phyloP scores from a whole-genome alignment of 306 rosid species.

The Myrica gale region DNA sequence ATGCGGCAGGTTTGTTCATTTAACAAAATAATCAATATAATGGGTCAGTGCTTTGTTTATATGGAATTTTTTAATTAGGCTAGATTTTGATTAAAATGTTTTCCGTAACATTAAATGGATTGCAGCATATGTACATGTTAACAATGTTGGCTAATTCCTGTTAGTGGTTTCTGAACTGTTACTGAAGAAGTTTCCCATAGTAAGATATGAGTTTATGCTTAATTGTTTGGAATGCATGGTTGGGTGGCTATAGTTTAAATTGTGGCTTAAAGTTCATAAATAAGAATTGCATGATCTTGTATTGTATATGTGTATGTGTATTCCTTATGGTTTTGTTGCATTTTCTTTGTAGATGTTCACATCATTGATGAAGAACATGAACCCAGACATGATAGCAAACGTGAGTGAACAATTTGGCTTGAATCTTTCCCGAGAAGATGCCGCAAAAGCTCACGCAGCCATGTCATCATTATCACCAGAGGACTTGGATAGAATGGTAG shows the following conservation, averaged over 20 bases:
- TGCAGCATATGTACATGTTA: neutral
- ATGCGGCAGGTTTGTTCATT: slow-evolving; percentile 73
- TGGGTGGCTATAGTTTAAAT: neutral
- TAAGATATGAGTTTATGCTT: neutral
- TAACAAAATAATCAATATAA: slow-evolving; percentile 14
- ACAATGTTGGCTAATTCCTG: neutral
- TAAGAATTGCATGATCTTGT: neutral
- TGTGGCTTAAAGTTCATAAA: slow-evolving; percentile 5
- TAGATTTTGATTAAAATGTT: neutral
- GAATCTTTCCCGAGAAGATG: slow-evolving; percentile 83
- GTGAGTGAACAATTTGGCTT: slow-evolving; percentile 91
- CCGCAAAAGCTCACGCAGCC: slow-evolving; percentile 78
- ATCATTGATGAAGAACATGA: slow-evolving; percentile 90
- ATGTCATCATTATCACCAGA: slow-evolving; percentile 88
- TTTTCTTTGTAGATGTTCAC: slow-evolving; percentile 73
- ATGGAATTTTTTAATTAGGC: slow-evolving; percentile 16
- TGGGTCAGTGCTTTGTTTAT: neutral
- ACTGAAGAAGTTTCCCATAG: neutral
- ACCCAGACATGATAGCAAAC: slow-evolving; percentile 95
- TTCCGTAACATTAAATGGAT: neutral
- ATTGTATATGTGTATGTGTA: neutral
- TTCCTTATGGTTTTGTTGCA: slow-evolving; percentile 7
- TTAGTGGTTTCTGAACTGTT: neutral
- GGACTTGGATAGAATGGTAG: slow-evolving; percentile 87
- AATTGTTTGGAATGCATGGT: neutral